Conservation (phyloP, 2,329 filamentous ascomycete genomes). For the Penicillium sp. region DNA sequence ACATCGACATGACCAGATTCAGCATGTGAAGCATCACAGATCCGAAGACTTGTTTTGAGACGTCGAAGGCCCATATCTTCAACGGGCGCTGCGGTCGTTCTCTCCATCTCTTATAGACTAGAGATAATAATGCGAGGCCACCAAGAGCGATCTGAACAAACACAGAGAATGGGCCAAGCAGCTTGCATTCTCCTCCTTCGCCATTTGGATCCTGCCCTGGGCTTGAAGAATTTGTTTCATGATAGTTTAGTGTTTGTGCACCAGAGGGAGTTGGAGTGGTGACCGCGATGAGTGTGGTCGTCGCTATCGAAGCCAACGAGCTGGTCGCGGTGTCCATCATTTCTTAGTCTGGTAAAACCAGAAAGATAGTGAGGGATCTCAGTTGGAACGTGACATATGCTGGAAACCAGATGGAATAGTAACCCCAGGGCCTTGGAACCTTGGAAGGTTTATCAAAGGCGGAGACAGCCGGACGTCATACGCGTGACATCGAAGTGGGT, state of each 20-base stretch:
- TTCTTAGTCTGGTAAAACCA: not conserved
- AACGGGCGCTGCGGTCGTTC: constrained; percentile 88
- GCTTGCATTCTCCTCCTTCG: constrained; percentile 73
- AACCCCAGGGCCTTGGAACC: not conserved
- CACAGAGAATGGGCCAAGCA: constrained; percentile 88
- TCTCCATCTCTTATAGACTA: constrained; percentile 91
- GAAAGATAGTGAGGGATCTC: not conserved
- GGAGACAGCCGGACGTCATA: constrained; percentile 9
- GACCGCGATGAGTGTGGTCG: constrained; percentile 13
- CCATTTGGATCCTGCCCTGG: constrained; percentile 38
- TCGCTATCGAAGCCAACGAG: constrained; percentile 18
- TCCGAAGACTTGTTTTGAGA: constrained; percentile 94
- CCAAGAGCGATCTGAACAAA: constrained; percentile 87
- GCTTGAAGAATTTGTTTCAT: constrained; percentile 17
- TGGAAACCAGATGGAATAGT: not conserved
- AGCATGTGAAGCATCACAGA: constrained; percentile 87
- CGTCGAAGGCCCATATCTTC: constrained; percentile 98
- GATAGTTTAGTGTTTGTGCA: constrained; percentile 21
- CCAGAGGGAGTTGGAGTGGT: constrained; percentile 21
- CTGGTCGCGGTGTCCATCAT: constrained; percentile 11
- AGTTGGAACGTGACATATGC: not conserved
- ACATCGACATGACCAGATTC: constrained; percentile 94
- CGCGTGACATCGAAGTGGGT: constrained; percentile 4
- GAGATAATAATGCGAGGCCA: constrained; percentile 73
- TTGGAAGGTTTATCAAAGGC: constrained; percentile 6